phyloP scores from a whole-genome alignment of 768 basidiomycete species.

The Rhodocollybia butyracea region DNA sequence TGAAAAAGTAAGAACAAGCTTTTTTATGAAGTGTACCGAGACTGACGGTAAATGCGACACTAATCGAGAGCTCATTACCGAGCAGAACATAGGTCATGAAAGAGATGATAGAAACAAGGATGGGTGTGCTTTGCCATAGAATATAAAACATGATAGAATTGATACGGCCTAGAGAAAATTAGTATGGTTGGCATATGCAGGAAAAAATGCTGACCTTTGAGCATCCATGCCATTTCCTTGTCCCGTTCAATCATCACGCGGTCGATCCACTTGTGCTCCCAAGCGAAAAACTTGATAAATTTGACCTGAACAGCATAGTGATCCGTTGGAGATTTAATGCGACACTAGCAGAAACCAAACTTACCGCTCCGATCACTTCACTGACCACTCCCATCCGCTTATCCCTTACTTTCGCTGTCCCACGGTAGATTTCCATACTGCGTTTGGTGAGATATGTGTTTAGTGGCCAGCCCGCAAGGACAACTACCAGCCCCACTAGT shows the following conservation, averaged over 20 bases:
- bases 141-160: constrained; percentile 71
- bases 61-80: constrained; percentile 72
- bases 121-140: constrained; percentile 75
- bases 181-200: not conserved
- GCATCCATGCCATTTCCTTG: constrained; percentile 73
- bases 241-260: constrained; percentile 61
- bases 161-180: constrained; percentile 46
- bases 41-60: constrained; percentile 80
- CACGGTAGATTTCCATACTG: constrained; percentile 59
- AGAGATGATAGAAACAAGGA: constrained; percentile 75
- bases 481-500: constrained; percentile 71
- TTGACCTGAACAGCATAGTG: constrained; percentile 47
- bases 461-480: constrained; percentile 66
- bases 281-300: constrained; percentile 84
- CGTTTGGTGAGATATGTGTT: constrained; percentile 65
- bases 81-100: constrained; percentile 73
- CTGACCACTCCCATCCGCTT: constrained; percentile 76
- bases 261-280: constrained; percentile 75
- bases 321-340: too few species aligned
- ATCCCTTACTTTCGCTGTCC: constrained; percentile 59
- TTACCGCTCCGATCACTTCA: constrained; percentile 68
- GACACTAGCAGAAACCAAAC: constrained; percentile 14
- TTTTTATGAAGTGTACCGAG: not conserved
- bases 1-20: not conserved
- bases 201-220: constrained; percentile 47